Conservation (phyloP, 2,329 filamentous ascomycete genomes). For the Colletotrichum sojae region DNA sequence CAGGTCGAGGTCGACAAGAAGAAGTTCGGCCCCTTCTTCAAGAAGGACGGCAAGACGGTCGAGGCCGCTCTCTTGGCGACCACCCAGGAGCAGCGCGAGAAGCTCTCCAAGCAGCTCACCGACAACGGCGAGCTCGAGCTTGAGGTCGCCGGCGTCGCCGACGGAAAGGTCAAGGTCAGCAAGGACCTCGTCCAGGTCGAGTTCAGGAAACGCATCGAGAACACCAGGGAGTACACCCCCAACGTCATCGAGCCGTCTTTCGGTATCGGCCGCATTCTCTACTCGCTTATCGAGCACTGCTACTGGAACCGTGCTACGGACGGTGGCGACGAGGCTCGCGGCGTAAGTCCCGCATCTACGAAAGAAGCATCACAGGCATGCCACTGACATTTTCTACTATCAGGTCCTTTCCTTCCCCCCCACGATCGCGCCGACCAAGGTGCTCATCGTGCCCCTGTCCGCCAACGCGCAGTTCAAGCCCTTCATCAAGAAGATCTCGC, state of each 20-base stretch:
- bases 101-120: constrained; percentile 80
- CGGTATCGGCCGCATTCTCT: constrained; percentile 94
- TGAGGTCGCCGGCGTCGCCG: constrained; percentile 76
- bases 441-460: constrained; percentile 91
- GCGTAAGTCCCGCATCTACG: constrained; percentile 71
- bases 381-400: background rate
- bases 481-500: constrained; percentile 79
- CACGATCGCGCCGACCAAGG: constrained; percentile 91
- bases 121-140: constrained; percentile 82
- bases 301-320: constrained; percentile 87
- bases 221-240: constrained; percentile 91
- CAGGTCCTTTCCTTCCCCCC: constrained; percentile 69
- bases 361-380: constrained; percentile 58
- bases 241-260: constrained; percentile 99
- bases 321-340: constrained; percentile 85
- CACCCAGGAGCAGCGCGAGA: constrained; percentile 85
- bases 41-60: constrained; percentile 91
- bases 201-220: constrained; percentile 85
- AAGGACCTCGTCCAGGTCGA: constrained; percentile 88
- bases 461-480: constrained; percentile 85
- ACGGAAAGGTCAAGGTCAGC: constrained; percentile 83
- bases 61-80: constrained; percentile 83
- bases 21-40: constrained; percentile 95
- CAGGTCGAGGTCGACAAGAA: constrained; percentile 92
- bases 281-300: constrained; percentile 92